A percentile compares a stretch with the other conserved stretches of the same genome.
Evolutionary conservation across 2,329 filamentous ascomycete genomes (phyloP).

Genomic region (Sclerotinia nivalis): DNA sequence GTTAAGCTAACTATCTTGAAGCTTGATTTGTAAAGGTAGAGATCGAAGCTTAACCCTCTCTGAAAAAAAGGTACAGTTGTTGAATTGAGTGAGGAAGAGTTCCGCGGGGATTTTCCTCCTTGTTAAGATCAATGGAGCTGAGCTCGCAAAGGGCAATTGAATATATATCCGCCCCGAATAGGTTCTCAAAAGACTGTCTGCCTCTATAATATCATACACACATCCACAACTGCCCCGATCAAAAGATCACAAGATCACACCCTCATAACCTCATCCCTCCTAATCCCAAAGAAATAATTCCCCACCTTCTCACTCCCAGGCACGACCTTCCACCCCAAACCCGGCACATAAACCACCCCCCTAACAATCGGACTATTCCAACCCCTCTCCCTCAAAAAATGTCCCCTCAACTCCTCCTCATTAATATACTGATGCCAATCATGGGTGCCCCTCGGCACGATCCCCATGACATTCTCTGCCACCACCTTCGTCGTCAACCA

Average conservation of each 20-base stretch:
- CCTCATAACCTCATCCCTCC: slow-evolving; percentile 47
- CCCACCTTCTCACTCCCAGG: slow-evolving; percentile 79
- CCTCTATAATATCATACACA: not conserved
- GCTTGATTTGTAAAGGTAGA: no score
- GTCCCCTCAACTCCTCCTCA: slow-evolving; percentile 68
- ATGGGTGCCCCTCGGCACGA: slow-evolving; percentile 91
- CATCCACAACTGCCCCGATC: not conserved
- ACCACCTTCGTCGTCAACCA: slow-evolving; percentile 92
- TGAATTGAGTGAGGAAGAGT: not conserved
- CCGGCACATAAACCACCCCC: slow-evolving; percentile 89
- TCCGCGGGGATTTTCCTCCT: not conserved
- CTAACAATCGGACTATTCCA: slow-evolving; percentile 66
- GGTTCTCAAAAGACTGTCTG: no score
- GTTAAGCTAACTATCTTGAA: not conserved
- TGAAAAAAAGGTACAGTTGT: not conserved
- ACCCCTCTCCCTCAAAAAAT: slow-evolving; percentile 53
- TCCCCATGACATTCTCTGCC: slow-evolving; percentile 82
- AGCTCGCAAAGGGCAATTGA: not conserved
- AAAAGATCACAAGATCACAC: not conserved
- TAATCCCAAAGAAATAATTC: slow-evolving; percentile 94
- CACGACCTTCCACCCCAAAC: slow-evolving; percentile 85
- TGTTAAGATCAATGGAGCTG: not conserved
- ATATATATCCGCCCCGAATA: not conserved
- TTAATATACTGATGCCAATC: slow-evolving; percentile 98
- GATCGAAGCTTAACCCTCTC: not conserved